Base-by-base conservation (phyloP, 129 eudicot genomes). In the Flaveria robusta region DNA sequence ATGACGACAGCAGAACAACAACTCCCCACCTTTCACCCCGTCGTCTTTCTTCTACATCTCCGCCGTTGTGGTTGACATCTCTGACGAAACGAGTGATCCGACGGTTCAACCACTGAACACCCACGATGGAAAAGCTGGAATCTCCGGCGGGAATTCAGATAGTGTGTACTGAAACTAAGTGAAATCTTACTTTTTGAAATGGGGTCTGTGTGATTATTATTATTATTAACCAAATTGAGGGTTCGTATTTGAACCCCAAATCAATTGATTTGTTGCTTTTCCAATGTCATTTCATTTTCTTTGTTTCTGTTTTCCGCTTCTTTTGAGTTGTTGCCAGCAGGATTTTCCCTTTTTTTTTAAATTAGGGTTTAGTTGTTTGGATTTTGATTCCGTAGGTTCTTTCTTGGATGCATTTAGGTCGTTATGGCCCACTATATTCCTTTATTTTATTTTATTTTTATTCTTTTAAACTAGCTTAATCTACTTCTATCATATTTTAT, bases 1-100 rank as follows among this genome's bases (percentile, higher is more conserved):
- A 77, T 59, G 47, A 45, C 62, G 59, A 39, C 31, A 96, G 58
- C 97, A 93, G 79, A 83, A 93, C 86, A 93, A 66, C 68, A 93
- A 63, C 89, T 93, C 98, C 0, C 98, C 97, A 9, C 91, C 90
- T 45, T 85, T 83, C 77, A 81, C 85, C 58, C 29, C 76, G 79
- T 81, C 91, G 43, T 66, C 83, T 67, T 77, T 76, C 66, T 80
- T 83, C 80, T 81, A 87, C 27, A 49, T 68, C 77, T 79, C 78
- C 81, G 78, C 81, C 81, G 70, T 82, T 79, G 80, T 78, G 74
- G 47, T 76, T 62, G 89, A 74, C 96, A 91, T 91, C 68, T 80
- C 81, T 75, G 73, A 74, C 79, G 45, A 81, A 68, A n/a, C n/a
- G n/a, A n/a, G n/a, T n/a, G n/a, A n/a, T n/a, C n/a, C n/a, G n/a